Base-by-base conservation (phyloP, 768 basidiomycete genomes). In the Phaeotremella skinneri region DNA sequence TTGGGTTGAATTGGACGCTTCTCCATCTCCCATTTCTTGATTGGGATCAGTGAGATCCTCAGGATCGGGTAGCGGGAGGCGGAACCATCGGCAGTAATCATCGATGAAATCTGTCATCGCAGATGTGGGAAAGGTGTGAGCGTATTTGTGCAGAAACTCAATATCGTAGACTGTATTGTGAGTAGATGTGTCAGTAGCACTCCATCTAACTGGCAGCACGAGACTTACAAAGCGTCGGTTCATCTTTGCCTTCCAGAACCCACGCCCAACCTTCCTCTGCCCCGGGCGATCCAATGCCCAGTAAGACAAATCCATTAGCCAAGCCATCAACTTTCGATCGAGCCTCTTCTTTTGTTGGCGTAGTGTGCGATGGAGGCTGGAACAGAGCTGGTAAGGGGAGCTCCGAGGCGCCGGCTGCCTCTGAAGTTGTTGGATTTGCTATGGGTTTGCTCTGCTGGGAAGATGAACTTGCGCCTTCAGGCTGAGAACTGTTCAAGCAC, bases 231-330 rank as follows among this genome's bases (percentile, higher is more conserved):
- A 89, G 79, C 4, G 81, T 80, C 26, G 84, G 84, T 37, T 79
- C 81, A 71, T 98, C 87, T 55, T 79, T 83, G 61, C 84, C 82
- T 69, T 98, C 90, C 43, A 97, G 80, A 61, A 82, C 85, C 2
- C 88, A 74, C 26, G 78, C 81, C 94, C 96, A 99, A 0, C 89
- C 91, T 25, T 86, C 73, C 68, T 90, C 87, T 67, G 96, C 87
- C 0, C 85, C 83, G 42, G 62, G 43, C 4, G 55, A 61, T 11
- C 52, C 48, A 7, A 92, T 82, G 16, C 81, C 80, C 20, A 99
- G 80, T 4, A 94, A 77, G 2, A 96, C 82, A 29, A 85, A 83
- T 2, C 91, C 92, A 16, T 83, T 79, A 1, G 89, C 82, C 30
- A 96, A 78, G 17, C 84, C 83, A 41, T 90, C 84, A 11, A 96